These are phyloP conservation scores for Tuber microsphaerosporum DNA, from an alignment of 495 filamentous ascomycete species.

Conservation along the genomic window DNA sequence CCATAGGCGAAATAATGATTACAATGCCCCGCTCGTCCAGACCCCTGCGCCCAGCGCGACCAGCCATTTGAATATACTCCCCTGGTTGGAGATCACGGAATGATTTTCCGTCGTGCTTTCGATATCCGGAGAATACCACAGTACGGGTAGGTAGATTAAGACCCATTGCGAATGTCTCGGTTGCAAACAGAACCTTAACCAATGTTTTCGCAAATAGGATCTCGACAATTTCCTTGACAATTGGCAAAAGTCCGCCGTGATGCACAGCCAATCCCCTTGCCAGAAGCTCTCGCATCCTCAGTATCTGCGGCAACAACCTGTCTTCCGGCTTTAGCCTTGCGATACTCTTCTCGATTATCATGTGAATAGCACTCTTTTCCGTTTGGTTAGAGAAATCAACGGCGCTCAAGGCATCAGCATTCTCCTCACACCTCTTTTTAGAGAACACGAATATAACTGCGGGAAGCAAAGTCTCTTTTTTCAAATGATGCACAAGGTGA, in stretches of 20 bases:
- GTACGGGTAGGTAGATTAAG: constrained; percentile 91
- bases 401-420: constrained; percentile 88
- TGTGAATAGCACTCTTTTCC: constrained; percentile 93
- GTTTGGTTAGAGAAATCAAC: constrained; percentile 85
- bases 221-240: constrained; percentile 96
- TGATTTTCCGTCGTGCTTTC: constrained; percentile 85
- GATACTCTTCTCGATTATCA: constrained; percentile 94
- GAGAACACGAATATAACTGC: constrained; percentile 98
- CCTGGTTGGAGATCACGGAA: constrained; percentile 90
- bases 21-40: constrained; percentile 88
- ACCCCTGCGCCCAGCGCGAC: constrained; percentile 84
- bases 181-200: constrained; percentile 94
- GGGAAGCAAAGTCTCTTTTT: constrained; percentile 76
- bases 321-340: constrained; percentile 89
- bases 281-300: constrained; percentile 75
- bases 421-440: constrained; percentile 93
- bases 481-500: constrained; percentile 80
- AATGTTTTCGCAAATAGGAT: constrained; percentile 90
- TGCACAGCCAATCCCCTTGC: constrained; percentile 89
- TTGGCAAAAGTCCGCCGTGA: constrained; percentile 88
- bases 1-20: constrained; percentile 73
- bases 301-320: constrained; percentile 78
- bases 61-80: constrained; percentile 98
- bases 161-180: constrained; percentile 98
- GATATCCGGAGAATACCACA: constrained; percentile 93